Evolutionary conservation across 2,329 filamentous ascomycete genomes (phyloP).

Genomic region (Chalaropsis ovoidea): DNA sequence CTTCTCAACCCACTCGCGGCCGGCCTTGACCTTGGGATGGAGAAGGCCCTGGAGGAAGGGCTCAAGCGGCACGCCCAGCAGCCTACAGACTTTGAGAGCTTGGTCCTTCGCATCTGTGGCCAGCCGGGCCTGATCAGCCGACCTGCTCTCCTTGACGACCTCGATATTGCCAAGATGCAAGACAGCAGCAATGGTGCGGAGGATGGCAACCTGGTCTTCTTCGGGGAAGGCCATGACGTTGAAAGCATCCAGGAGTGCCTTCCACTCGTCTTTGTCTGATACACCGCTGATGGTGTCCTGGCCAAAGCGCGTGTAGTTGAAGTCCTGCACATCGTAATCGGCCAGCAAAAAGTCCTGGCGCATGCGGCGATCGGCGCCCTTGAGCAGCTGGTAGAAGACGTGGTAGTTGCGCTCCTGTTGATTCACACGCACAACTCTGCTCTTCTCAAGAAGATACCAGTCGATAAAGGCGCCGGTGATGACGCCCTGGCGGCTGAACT

Average conservation of each 20-base stretch:
- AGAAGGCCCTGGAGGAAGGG: conserved; percentile 80
- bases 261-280: conserved; percentile 86
- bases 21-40: conserved; percentile 89
- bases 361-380: conserved; percentile 64
- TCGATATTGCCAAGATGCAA: conserved; percentile 87
- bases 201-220: conserved; percentile 69
- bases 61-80: conserved; percentile 76
- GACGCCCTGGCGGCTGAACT: conserved; percentile 77
- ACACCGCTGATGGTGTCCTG: conserved; percentile 87
- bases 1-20: conserved; percentile 96
- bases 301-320: conserved; percentile 81
- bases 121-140: conserved; percentile 81
- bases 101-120: conserved; percentile 63
- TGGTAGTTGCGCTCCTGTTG: conserved; percentile 89
- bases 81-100: conserved; percentile 66
- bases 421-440: conserved; percentile 85
- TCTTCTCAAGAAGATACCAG: conserved; percentile 97
- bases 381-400: conserved; percentile 89
- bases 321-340: conserved; percentile 68
- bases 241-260: conserved; percentile 81
- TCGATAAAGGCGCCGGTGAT: conserved; percentile 96
- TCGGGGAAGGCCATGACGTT: conserved; percentile 86
- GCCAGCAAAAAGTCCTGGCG: conserved; percentile 68
- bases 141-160: conserved; percentile 80
- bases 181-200: conserved; percentile 81